Base-by-base conservation (phyloP, 192 early-diverging fungal species). In the Geosiphon pyriformis region DNA sequence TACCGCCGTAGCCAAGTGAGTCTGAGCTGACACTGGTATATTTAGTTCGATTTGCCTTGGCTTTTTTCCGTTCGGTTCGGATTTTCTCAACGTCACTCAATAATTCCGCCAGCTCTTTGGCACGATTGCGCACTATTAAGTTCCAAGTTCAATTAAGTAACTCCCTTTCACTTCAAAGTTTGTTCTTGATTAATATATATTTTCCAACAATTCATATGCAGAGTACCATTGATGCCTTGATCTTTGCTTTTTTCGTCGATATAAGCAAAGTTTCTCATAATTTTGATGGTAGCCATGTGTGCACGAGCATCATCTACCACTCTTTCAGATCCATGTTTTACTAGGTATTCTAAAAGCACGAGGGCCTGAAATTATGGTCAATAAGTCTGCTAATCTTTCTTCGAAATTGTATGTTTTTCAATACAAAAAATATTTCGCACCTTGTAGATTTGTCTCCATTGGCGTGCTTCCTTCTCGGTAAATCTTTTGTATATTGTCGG, bases 371-470 rank as follows among this genome's bases (percentile, higher is more conserved):
- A 25, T n/a, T n/a, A n/a, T n/a, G n/a, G n/a, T n/a, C n/a, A n/a
- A n/a, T n/a, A n/a, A n/a, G n/a, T n/a, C n/a, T n/a, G n/a, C n/a
- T n/a, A n/a, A n/a, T n/a, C n/a, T n/a, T n/a, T n/a, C n/a, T n/a
- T n/a, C n/a, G n/a, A n/a, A n/a, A n/a, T n/a, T n/a, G n/a, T n/a
- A n/a, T n/a, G n/a, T n/a, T n/a, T n/a, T n/a, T n/a, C n/a, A n/a
- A n/a, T n/a, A n/a, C n/a, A n/a, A n/a, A n/a, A n/a, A n/a, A n/a
- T n/a, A 42, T 15, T 42, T n/a, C 55, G 20, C 64, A 89, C 88
- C 82, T 98, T 98, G 82, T 98, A 98, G n/a, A 90, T 88, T 69
- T 93, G 90, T 63, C 94, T 78, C 96, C 96, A 98, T 69, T 90
- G 87, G 20, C 82, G 72, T 0, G 89, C 83, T 59, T 89, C 83